Evolutionary conservation across 352 stramenopile species (phyloP).

Genomic region (Pythium folliculosum): DNA sequence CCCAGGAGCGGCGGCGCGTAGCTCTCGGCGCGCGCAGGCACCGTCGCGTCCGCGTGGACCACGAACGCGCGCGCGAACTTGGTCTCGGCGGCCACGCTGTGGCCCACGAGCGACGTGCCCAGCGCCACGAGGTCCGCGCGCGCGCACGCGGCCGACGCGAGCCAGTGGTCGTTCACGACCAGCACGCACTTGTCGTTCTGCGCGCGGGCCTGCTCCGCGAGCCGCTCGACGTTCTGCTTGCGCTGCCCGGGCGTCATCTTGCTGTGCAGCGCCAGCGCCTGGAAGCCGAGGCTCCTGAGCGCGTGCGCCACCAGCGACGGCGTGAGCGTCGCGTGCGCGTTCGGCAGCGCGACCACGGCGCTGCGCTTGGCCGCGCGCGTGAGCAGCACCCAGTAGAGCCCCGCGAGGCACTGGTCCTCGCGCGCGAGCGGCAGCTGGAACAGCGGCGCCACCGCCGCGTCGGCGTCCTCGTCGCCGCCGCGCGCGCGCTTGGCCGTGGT

Average conservation of each 20-base stretch:
- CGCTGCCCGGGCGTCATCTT: slow-evolving; percentile 68
- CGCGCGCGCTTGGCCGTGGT: neutral
- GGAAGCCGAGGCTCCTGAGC: slow-evolving; percentile 58
- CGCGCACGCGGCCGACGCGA: slow-evolving; percentile 30
- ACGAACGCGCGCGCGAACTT: slow-evolving; percentile 43
- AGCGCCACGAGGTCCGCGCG: slow-evolving; percentile 47
- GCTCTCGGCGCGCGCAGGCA: slow-evolving; percentile 8
- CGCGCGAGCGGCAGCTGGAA: slow-evolving; percentile 20
- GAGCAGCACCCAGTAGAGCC: slow-evolving; percentile 64
- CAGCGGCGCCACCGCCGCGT: slow-evolving; percentile 1
- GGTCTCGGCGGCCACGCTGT: slow-evolving; percentile 7
- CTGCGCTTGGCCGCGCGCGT: slow-evolving; percentile 39
- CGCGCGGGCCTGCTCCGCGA: slow-evolving; percentile 16
- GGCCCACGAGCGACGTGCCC: slow-evolving; percentile 16
- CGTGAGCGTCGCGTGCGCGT: slow-evolving; percentile 25
- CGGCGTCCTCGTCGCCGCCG: slow-evolving; percentile 8
- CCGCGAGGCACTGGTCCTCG: slow-evolving; percentile 43
- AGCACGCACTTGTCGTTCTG: slow-evolving; percentile 42
- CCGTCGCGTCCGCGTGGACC: slow-evolving; percentile 17
- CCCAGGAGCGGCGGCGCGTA: slow-evolving; percentile 36
- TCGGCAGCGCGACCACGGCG: slow-evolving; percentile 56
- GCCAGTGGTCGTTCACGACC: slow-evolving; percentile 65
- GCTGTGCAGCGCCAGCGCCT: slow-evolving; percentile 62
- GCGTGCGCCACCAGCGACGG: slow-evolving; percentile 43
- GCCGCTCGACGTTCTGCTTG: slow-evolving; percentile 52